Evolutionary conservation across 2,329 filamentous ascomycete species (phyloP).

Genomic region (Exophiala viscosa): DNA sequence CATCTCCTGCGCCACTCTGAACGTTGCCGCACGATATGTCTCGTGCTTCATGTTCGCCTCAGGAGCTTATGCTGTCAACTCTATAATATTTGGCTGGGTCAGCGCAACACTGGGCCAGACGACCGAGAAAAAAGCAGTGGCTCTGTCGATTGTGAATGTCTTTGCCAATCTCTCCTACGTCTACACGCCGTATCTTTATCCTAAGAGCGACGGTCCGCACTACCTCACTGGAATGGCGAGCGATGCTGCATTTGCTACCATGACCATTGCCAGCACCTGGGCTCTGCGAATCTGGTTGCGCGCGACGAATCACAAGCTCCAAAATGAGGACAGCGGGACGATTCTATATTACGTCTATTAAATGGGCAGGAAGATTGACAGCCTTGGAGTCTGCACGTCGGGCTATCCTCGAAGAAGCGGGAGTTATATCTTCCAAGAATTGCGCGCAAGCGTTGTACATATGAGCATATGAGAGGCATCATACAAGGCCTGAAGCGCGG

Average conservation of each 20-base stretch:
- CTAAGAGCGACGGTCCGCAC: constrained; percentile 36
- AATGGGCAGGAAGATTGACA: constrained; percentile 10
- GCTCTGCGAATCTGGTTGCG: constrained; percentile 2
- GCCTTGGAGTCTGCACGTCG: too few relatives aligned
- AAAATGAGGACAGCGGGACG: neutral
- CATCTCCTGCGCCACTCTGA: constrained; percentile 43
- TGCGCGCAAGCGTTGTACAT: too few relatives aligned
- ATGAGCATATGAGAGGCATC: too few relatives aligned
- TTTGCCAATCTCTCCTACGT: constrained; percentile 68
- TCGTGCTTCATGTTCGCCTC: constrained; percentile 33
- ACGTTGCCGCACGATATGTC: constrained; percentile 32
- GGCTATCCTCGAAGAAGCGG: too few relatives aligned
- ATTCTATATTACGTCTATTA: constrained; percentile 23
- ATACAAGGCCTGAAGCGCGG: too few relatives aligned
- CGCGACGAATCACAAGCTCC: constrained; percentile 6
- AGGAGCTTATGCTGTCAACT: constrained; percentile 36
- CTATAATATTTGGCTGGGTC: constrained; percentile 42
- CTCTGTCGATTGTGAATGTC: constrained; percentile 47
- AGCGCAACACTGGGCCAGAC: constrained; percentile 56
- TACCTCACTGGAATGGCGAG: constrained; percentile 28
- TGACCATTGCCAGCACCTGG: constrained; percentile 3
- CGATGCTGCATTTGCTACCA: constrained; percentile 1
- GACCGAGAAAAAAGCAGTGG: constrained; percentile 43
- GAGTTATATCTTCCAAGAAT: too few relatives aligned
- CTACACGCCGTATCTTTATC: constrained; percentile 67